phyloP scores from a whole-genome alignment of 2,329 filamentous ascomycete genomes.

The Periglandula ipomoeae region DNA sequence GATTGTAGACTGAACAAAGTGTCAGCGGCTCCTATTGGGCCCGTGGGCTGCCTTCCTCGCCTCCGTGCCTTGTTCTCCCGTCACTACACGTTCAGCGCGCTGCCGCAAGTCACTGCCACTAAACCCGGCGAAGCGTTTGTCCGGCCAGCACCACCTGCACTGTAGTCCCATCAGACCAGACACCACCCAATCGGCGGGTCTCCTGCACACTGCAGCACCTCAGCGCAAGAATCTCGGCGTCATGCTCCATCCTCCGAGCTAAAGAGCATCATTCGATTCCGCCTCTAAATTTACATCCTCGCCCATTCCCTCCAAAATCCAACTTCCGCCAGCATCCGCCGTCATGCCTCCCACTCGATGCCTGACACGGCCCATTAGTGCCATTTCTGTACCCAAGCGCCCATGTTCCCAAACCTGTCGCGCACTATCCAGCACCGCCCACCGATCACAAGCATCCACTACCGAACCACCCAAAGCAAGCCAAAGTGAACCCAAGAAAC shows the following conservation, averaged over 20 bases:
- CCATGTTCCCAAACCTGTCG: constrained; percentile 4
- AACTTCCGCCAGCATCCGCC: not conserved
- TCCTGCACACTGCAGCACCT: not conserved
- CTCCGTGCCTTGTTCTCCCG: not conserved
- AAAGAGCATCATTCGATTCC: not conserved
- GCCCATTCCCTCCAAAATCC: not conserved
- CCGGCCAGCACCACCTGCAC: not conserved
- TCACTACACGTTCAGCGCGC: too few species aligned
- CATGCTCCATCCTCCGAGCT: not conserved
- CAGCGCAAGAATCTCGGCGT: not conserved
- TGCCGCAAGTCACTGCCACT: not conserved
- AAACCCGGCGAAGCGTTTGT: constrained; percentile 9
- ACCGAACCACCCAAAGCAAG: not conserved
- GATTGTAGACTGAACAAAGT: not conserved
- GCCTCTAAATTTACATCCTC: not conserved
- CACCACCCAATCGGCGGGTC: constrained; percentile 1
- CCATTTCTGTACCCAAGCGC: not conserved
- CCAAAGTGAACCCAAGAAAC: constrained; percentile 25
- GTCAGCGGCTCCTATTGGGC: not conserved
- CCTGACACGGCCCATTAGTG: constrained; percentile 9
- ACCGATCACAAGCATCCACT: constrained; percentile 2
- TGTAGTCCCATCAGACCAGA: not conserved
- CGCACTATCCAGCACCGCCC: constrained; percentile 8
- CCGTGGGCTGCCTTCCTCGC: not conserved
- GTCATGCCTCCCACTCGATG: constrained; percentile 14